Conservation (phyloP, 257 asterid genomes). For the Leonotis leonurus region DNA sequence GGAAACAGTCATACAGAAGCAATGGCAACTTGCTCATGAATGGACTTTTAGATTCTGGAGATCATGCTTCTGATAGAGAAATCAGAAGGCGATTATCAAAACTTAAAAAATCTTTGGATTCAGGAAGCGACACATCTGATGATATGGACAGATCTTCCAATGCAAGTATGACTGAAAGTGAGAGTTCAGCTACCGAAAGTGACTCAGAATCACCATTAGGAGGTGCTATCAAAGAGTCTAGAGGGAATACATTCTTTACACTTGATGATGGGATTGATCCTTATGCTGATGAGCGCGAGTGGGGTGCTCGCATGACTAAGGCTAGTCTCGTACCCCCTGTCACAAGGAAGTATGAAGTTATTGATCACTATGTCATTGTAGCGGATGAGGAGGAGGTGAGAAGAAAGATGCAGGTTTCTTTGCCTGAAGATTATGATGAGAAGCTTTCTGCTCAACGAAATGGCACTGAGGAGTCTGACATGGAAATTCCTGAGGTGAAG, state of each 20-base stretch:
- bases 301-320: constrained; percentile 99
- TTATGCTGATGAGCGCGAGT: constrained; percentile 86
- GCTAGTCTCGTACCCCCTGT: constrained; percentile 97
- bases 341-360: constrained; percentile 87
- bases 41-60: constrained; percentile 66
- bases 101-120: constrained; percentile 63
- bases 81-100: constrained; percentile 76
- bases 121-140: constrained; percentile 84
- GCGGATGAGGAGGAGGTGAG: constrained; percentile 94
- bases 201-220: constrained; percentile 55
- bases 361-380: constrained; percentile 81
- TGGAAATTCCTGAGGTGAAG: constrained; percentile 98
- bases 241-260: constrained; percentile 44
- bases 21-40: constrained; percentile 44
- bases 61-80: constrained; percentile 85
- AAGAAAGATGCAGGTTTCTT: constrained; percentile 90
- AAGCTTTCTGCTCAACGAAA: constrained; percentile 73
- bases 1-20: constrained; percentile 54
- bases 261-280: constrained; percentile 79
- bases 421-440: constrained; percentile 90
- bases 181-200: constrained; percentile 85
- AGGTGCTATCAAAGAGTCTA: constrained; percentile 49
- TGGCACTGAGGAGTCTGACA: constrained; percentile 98
- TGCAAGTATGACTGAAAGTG: constrained; percentile 58
- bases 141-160: constrained; percentile 66